Evolutionary conservation across 768 basidiomycete genomes (phyloP).

Genomic region (Paxillus ammoniavirescens): DNA sequence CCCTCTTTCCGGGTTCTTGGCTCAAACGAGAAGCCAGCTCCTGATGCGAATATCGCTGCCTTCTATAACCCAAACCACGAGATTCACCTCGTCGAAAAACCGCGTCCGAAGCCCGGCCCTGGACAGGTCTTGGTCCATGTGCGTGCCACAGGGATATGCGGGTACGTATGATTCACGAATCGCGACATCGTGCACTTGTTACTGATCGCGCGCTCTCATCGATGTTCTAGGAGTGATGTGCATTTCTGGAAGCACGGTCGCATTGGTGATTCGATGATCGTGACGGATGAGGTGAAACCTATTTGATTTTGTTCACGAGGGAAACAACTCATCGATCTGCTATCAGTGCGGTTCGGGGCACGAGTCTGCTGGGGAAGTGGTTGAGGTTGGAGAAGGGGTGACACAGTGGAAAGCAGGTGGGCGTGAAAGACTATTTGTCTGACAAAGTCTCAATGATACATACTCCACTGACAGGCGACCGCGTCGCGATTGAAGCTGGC

Average conservation of each 20-base stretch:
- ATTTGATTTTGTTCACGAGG: neutral
- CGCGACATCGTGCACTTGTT: neutral
- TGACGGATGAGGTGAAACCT: slow-evolving; percentile 55
- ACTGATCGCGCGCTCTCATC: neutral
- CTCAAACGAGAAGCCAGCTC: slow-evolving; percentile 47
- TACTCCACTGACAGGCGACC: slow-evolving; percentile 44
- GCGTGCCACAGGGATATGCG: slow-evolving; percentile 68
- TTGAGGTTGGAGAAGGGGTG: slow-evolving; percentile 65
- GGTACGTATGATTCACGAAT: slow-evolving; percentile 38
- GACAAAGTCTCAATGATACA: slow-evolving; percentile 1
- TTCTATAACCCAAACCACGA: slow-evolving; percentile 65
- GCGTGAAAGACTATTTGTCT: slow-evolving; percentile 1
- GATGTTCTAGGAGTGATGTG: slow-evolving; percentile 55
- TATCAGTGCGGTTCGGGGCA: slow-evolving; percentile 65
- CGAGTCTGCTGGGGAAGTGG: slow-evolving; percentile 67
- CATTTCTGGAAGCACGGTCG: slow-evolving; percentile 74
- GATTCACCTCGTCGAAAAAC: slow-evolving; percentile 67
- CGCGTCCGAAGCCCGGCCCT: slow-evolving; percentile 54
- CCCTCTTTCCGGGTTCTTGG: slow-evolving; percentile 54
- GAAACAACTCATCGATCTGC: neutral
- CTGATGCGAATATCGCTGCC: slow-evolving; percentile 54
- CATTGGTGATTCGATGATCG: slow-evolving; percentile 69
- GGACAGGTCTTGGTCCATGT: slow-evolving; percentile 68
- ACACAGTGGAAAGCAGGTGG: slow-evolving; percentile 61
- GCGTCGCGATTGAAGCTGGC: slow-evolving; percentile 69